Evolutionary conservation across 2,329 filamentous ascomycete species (phyloP).

Genomic region (Colletotrichum filicis): DNA sequence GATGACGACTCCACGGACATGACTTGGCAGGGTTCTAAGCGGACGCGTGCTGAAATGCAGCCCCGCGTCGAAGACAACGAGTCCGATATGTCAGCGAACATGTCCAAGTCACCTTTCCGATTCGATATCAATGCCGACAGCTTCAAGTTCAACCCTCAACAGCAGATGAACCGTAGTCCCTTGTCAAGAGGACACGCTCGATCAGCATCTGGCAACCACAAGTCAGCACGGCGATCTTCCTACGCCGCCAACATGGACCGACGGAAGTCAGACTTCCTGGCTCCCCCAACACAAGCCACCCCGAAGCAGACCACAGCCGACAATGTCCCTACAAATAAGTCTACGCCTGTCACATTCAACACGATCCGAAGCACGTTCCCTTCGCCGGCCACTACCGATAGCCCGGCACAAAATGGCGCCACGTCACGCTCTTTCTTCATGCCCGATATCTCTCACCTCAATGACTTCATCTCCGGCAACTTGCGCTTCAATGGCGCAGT

Average conservation of each 20-base stretch:
- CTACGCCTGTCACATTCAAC: constrained; percentile 35
- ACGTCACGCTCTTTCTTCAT: constrained; percentile 65
- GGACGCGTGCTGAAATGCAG: constrained; percentile 62
- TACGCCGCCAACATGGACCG: constrained; percentile 26
- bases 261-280: constrained; percentile 30
- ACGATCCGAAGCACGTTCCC: constrained; percentile 37
- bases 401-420: constrained; percentile 49
- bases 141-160: constrained; percentile 41
- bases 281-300: constrained; percentile 24
- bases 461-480: constrained; percentile 66
- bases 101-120: constrained; percentile 51
- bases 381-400: constrained; percentile 47
- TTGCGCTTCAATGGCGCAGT: constrained; percentile 62
- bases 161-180: constrained; percentile 49
- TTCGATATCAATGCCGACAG: constrained; percentile 37
- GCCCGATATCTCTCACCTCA: constrained; percentile 65
- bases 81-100: constrained; percentile 58
- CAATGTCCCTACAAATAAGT: constrained; percentile 6
- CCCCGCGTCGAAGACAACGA: constrained; percentile 65
- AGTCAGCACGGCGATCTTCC: constrained; percentile 21
- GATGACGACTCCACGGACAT: constrained; percentile 56
- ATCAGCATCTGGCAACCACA: constrained; percentile 40
- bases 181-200: constrained; percentile 49
- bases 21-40: constrained; percentile 51
- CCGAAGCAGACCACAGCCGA: constrained; percentile 24